These are phyloP conservation scores for Geranomyces variabilis DNA, from an alignment of 192 early-diverging fungal species.

Conservation along the genomic window DNA sequence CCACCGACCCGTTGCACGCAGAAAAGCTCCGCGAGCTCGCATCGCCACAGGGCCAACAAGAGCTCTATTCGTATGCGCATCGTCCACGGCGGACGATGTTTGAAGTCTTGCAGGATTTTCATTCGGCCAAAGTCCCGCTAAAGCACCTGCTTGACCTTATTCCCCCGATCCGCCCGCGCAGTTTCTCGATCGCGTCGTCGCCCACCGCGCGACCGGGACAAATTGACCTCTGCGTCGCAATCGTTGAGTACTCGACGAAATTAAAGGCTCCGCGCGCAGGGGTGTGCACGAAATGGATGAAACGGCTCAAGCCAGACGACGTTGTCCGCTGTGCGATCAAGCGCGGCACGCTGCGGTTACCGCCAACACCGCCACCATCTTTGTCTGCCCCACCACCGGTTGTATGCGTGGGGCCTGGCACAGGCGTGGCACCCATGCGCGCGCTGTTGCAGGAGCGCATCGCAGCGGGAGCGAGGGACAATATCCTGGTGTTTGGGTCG, in stretches of 20 bases:
- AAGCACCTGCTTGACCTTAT: slow-evolving; percentile 86
- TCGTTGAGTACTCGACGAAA: slow-evolving; percentile 84
- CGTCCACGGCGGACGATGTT: slow-evolving; percentile 75
- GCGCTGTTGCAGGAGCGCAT: slow-evolving; percentile 69
- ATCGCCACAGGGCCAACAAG: slow-evolving; percentile 78
- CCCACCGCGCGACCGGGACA: slow-evolving; percentile 45
- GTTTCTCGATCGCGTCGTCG: slow-evolving; percentile 86
- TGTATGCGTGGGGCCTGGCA: slow-evolving; percentile 83
- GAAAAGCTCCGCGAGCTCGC: slow-evolving; percentile 84
- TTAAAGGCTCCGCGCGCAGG: slow-evolving; percentile 75
- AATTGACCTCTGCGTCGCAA: slow-evolving; percentile 79
- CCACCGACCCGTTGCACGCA: slow-evolving; percentile 61
- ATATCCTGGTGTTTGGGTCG: slow-evolving; percentile 85
- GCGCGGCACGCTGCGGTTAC: slow-evolving; percentile 23
- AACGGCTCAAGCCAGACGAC: slow-evolving; percentile 46
- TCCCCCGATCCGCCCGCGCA: slow-evolving; percentile 74
- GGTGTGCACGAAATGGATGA: slow-evolving; percentile 82
- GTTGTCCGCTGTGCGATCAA: slow-evolving; percentile 23
- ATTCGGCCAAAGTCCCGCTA: slow-evolving; percentile 68
- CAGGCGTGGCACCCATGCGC: slow-evolving; percentile 92
- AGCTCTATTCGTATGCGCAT: slow-evolving; percentile 86
- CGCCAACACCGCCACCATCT: background rate
- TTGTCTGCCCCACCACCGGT: slow-evolving; percentile 4
- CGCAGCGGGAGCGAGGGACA: slow-evolving; percentile 52
- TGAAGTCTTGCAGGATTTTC: slow-evolving; percentile 87